Evolutionary conservation across 331 rosid genomes (phyloP).

Genomic region (Arachis monticola): DNA sequence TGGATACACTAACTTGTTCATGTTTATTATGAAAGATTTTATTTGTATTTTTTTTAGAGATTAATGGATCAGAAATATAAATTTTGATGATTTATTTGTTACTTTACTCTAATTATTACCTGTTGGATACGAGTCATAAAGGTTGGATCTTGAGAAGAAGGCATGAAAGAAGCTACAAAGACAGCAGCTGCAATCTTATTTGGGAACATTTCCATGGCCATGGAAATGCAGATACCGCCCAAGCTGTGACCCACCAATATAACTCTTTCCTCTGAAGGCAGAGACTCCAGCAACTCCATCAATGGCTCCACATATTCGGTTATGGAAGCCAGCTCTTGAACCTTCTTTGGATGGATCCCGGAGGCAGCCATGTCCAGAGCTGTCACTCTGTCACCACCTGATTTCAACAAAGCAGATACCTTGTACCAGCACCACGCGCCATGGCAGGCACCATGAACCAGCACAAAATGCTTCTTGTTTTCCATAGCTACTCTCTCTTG

Average conservation of each 20-base stretch:
- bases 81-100: too few species aligned
- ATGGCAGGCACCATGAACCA: conserved; percentile 45
- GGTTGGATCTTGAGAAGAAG: conserved; percentile 26
- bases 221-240: conserved; percentile 40
- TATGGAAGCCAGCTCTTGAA: conserved; percentile 12
- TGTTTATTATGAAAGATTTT: too few species aligned
- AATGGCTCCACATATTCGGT: conserved; percentile 34
- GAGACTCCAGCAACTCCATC: conserved; percentile 19
- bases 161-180: conserved; percentile 50
- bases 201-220: conserved; percentile 61
- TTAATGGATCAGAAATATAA: too few species aligned
- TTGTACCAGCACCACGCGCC: conserved; percentile 53
- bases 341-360: conserved; percentile 43
- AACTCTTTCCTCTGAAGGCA: conserved; percentile 34
- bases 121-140: too few species aligned
- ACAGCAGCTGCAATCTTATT: conserved; percentile 48
- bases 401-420: conserved; percentile 20
- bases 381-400: conserved; percentile 36
- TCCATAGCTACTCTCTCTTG: too few species aligned
- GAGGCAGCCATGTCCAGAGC: conserved; percentile 47
- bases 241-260: conserved; percentile 47
- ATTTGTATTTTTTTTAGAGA: too few species aligned
- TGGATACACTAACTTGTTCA: too few species aligned
- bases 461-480: conserved; percentile 42
- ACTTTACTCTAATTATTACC: too few species aligned